Conservation (phyloP, 371 early-diverging fungal species). For the Lichtheimia corymbifera region DNA sequence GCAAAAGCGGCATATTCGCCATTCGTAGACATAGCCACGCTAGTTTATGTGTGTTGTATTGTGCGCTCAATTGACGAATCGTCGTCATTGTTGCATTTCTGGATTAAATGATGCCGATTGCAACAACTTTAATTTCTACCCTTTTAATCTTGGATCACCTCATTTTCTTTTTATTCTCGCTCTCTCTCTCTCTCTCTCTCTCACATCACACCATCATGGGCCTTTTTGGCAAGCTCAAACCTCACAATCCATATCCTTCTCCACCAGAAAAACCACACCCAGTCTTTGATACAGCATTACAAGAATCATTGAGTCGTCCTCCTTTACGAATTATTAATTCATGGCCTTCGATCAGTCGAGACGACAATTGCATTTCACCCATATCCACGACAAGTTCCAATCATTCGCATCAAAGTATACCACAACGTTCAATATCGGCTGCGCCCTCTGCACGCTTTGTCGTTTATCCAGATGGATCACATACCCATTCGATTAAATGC, state of each 20-base stretch:
- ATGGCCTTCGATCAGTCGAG: not conserved
- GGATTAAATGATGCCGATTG: too few species aligned
- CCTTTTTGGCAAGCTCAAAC: not conserved
- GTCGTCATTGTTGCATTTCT: too few species aligned
- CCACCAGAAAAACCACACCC: not conserved
- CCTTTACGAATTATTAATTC: not conserved
- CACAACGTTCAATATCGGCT: not conserved
- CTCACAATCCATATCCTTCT: not conserved
- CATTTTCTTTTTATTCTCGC: not conserved
- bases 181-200: not conserved
- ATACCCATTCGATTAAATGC: constrained; percentile 13
- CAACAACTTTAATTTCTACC: too few species aligned
- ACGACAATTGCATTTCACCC: not conserved
- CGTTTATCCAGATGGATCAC: constrained; percentile 10
- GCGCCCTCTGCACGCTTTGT: constrained; percentile 3
- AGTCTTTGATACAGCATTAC: not conserved
- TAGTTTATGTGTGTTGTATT: too few species aligned
- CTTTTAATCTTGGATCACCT: not conserved
- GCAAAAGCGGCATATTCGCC: not conserved
- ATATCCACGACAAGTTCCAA: too few species aligned
- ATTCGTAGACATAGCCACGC: not conserved
- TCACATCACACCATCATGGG: not conserved
- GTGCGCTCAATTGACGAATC: too few species aligned
- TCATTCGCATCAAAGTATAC: constrained; percentile 6
- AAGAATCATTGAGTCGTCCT: not conserved